A percentile compares a stretch with the other conserved stretches of the same genome.
These are phyloP conservation scores for Puccinia horiana DNA, from an alignment of 1,284 basidiomycete genomes.

Conservation along the genomic window DNA sequence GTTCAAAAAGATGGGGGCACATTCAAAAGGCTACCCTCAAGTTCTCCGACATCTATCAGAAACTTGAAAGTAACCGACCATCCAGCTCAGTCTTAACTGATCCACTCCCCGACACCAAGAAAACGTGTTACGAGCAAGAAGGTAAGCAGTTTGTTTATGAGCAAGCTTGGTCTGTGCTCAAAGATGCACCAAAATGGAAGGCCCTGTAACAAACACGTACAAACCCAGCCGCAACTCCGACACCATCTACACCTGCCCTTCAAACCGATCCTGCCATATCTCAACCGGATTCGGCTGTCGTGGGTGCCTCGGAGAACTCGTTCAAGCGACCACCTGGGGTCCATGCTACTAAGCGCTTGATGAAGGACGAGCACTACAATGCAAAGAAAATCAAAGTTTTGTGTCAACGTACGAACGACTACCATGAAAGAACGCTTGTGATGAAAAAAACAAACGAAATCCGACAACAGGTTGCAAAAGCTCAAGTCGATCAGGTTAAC, in stretches of 20 bases:
- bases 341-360: background rate
- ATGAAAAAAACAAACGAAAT: slow-evolving; percentile 2
- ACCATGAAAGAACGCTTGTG: background rate
- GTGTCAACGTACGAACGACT: background rate
- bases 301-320: background rate
- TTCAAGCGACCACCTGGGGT: background rate
- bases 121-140: background rate
- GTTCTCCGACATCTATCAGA: no score
- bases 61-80: background rate
- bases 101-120: background rate
- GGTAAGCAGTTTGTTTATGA: background rate
- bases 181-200: background rate
- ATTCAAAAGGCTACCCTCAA: no score
- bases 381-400: slow-evolving; percentile 2
- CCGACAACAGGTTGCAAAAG: background rate
- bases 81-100: slow-evolving; percentile 14
- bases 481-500: background rate
- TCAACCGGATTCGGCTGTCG: background rate
- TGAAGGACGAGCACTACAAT: background rate
- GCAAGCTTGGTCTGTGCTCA: background rate
- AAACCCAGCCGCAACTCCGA: background rate
- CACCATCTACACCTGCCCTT: background rate
- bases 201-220: background rate
- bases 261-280: background rate
- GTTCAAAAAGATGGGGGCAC: background rate